phyloP scores from a whole-genome alignment of 225 moss, liverwort and hornwort species.

The Polytrichum formosum region DNA sequence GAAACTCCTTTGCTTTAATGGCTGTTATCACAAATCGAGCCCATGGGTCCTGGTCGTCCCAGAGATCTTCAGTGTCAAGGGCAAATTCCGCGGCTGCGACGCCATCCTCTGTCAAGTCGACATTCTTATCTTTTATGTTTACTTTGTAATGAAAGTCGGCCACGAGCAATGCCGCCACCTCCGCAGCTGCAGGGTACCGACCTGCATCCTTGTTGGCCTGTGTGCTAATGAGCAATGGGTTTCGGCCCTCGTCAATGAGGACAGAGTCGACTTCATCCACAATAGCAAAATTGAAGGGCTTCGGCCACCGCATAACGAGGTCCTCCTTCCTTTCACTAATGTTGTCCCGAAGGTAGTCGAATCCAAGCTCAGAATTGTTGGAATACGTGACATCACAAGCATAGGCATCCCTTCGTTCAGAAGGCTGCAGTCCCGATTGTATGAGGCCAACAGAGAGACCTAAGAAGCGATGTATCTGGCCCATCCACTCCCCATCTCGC shows the following conservation, averaged over 20 bases:
- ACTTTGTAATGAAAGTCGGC: conserved; percentile 85
- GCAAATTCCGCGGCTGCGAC: conserved; percentile 97
- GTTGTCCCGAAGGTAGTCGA: conserved; percentile 96
- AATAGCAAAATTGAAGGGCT: conserved; percentile 92
- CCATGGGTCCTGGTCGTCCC: conserved; percentile 99
- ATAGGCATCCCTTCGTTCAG: conserved; percentile 80
- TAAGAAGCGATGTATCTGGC: conserved; percentile 88
- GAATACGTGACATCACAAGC: conserved; percentile 96
- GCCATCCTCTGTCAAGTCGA: conserved; percentile 93
- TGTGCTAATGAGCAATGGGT: conserved; percentile 94
- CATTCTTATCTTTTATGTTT: conserved; percentile 88
- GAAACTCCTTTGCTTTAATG: conserved; percentile 94
- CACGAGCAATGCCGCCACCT: conserved; percentile 79
- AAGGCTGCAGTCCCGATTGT: conserved; percentile 70
- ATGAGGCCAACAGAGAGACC: conserved; percentile 93
- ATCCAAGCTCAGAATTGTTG: conserved; percentile 96
- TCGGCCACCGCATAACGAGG: conserved; percentile 97
- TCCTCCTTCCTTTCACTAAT: conserved; percentile 94
- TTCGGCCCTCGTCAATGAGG: conserved; percentile 94
- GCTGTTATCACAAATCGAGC: conserved; percentile 97
- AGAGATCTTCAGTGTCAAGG: conserved; percentile 88
- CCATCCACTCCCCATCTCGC: conserved; percentile 99
- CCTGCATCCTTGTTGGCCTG: conserved; percentile 96
- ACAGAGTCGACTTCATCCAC: conserved; percentile 99
- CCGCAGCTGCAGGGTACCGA: conserved; percentile 92